phyloP scores from a whole-genome alignment of 805 yeast species.

The Blastobotrys muscicola region DNA sequence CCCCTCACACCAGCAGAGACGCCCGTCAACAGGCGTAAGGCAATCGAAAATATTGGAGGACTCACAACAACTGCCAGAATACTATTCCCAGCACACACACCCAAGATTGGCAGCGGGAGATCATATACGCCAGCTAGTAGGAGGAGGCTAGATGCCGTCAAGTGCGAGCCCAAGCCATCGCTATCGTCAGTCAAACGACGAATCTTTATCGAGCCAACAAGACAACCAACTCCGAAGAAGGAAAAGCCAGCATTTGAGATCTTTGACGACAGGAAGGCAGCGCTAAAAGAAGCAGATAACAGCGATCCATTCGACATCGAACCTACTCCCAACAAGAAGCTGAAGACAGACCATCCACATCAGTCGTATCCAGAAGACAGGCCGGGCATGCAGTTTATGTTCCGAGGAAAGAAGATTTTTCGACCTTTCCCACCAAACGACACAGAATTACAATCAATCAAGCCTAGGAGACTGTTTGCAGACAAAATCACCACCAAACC shows the following conservation, averaged over 20 bases:
- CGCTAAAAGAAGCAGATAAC: constrained; percentile 10
- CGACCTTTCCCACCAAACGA: constrained; percentile 24
- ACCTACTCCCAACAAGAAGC: neutral
- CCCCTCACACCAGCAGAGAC: constrained; percentile 20
- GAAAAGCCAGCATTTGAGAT: constrained; percentile 5
- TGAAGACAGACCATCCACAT: constrained; percentile 13
- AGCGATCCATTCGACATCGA: constrained; percentile 3
- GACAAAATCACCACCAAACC: no score
- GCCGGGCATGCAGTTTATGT: constrained; percentile 30
- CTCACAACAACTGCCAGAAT: constrained; percentile 11
- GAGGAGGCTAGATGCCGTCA: no score
- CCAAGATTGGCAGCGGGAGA: constrained; percentile 19
- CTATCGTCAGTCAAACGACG: neutral
- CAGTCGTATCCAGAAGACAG: constrained; percentile 10
- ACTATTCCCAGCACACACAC: constrained; percentile 17
- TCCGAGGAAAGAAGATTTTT: constrained; percentile 30
- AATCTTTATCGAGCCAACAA: no score
- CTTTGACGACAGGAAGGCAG: constrained; percentile 11
- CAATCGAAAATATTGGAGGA: constrained; percentile 10
- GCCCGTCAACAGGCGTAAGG: constrained; percentile 14
- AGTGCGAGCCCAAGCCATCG: neutral
- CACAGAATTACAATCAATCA: constrained; percentile 7
- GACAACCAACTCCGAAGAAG: neutral
- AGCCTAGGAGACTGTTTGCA: constrained; percentile 16
- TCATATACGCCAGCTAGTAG: constrained; percentile 3